Conservation (phyloP, 2,329 filamentous ascomycete species). For the Neurospora sp. region DNA sequence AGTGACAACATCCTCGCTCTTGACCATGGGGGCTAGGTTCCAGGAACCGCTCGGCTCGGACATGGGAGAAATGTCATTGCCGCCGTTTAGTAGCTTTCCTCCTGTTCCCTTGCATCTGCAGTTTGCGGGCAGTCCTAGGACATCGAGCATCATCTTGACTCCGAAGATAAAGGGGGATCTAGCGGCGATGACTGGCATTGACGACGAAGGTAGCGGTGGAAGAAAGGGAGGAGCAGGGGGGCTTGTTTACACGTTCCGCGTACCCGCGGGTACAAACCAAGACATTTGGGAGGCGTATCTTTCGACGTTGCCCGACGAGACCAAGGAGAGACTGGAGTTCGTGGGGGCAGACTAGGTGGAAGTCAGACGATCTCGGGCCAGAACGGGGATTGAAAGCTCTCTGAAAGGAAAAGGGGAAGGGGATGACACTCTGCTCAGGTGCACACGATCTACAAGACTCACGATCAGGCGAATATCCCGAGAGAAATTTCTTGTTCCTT, state of each 20-base stretch:
- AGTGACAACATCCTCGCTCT: background rate
- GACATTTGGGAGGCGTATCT: constrained; percentile 50
- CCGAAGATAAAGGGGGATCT: constrained; percentile 34
- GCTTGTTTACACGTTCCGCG: background rate
- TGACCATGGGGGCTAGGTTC: constrained; percentile 26
- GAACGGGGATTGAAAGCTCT: background rate
- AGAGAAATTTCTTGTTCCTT: background rate
- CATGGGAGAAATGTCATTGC: background rate
- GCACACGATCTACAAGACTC: background rate
- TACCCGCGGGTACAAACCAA: constrained; percentile 23
- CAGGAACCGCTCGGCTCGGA: background rate
- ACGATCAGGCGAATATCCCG: background rate
- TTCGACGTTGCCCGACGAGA: constrained; percentile 45
- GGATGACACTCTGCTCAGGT: background rate
- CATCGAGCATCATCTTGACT: constrained; percentile 46
- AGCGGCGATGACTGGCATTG: constrained; percentile 10
- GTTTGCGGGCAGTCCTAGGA: constrained; percentile 39
- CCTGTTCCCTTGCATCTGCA: constrained; percentile 47
- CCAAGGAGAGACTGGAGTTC: constrained; percentile 30
- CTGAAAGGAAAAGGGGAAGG: background rate
- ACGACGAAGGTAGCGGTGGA: background rate
- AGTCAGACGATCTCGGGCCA: background rate
- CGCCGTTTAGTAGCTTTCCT: background rate
- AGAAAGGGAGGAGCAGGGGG: background rate
- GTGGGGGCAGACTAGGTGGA: background rate